Evolutionary conservation across 2,329 filamentous ascomycete species (phyloP).

Genomic region (Calonectria montana): DNA sequence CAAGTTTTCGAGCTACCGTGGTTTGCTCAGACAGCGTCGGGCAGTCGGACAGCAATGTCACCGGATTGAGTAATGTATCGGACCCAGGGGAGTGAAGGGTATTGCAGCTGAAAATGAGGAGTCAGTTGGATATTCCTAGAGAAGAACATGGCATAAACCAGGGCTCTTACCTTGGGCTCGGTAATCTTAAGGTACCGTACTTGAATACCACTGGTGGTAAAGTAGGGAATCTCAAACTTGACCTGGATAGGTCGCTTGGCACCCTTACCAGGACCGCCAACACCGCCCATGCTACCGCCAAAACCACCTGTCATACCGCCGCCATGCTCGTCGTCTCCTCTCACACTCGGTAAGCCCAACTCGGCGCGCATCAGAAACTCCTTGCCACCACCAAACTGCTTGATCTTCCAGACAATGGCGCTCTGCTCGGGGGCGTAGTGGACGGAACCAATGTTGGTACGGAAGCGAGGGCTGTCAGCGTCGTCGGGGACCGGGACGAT

Average conservation of each 20-base stretch:
- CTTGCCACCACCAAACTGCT: conserved; percentile 98
- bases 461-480: conserved; percentile 94
- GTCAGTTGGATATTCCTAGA: conserved; percentile 13
- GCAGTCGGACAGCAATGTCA: conserved; percentile 93
- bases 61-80: conserved; percentile 98
- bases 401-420: conserved; percentile 99
- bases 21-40: conserved; percentile 80
- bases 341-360: conserved; percentile 90
- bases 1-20: background rate
- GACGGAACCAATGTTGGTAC: conserved; percentile 96
- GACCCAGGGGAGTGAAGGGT: conserved; percentile 96
- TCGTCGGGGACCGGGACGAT: conserved; percentile 97
- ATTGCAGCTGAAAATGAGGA: conserved; percentile 79
- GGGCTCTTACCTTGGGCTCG: conserved; percentile 87
- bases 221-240: conserved; percentile 99
- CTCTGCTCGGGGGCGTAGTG: conserved; percentile 98
- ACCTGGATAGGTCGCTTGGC: conserved; percentile 96
- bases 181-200: conserved; percentile 99
- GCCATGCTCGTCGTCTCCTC: conserved; percentile 94
- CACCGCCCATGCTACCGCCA: conserved; percentile 94
- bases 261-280: conserved; percentile 81
- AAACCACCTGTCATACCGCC: conserved; percentile 98
- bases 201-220: conserved; percentile 99
- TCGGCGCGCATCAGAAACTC: conserved; percentile 99
- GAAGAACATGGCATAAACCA: background rate